Percentiles rank a stretch among this genome's conserved stretches.
These are phyloP conservation scores for Kwoniella sp. DNA, from an alignment of 768 basidiomycete species.

Conservation along the genomic window DNA sequence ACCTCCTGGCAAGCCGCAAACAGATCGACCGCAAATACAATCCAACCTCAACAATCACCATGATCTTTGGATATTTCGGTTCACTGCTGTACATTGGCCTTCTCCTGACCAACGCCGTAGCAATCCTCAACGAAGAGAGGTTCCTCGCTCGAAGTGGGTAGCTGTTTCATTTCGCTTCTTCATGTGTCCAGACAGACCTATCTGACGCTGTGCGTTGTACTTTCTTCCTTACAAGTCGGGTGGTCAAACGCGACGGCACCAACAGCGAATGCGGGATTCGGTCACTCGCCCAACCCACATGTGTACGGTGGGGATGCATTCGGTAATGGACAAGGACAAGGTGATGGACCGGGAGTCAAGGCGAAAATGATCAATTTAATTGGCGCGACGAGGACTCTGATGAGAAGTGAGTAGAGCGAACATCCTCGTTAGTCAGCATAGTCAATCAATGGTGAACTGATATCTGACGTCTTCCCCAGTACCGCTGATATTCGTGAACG, in stretches of 20 bases:
- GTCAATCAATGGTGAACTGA: no score
- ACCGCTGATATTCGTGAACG: constrained; percentile 85
- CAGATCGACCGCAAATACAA: no score
- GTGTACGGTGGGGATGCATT: constrained; percentile 43
- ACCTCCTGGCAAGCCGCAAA: background rate
- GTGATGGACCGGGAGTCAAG: constrained; percentile 71
- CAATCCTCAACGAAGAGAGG: constrained; percentile 91
- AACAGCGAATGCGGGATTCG: constrained; percentile 49
- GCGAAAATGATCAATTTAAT: constrained; percentile 86
- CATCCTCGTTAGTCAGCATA: background rate
- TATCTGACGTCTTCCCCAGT: no score
- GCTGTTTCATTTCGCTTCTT: no score
- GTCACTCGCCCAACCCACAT: constrained; percentile 41
- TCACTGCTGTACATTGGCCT: constrained; percentile 78
- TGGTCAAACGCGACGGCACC: constrained; percentile 63
- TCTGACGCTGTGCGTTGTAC: no score
- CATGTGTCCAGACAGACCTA: background rate
- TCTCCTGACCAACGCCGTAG: constrained; percentile 89
- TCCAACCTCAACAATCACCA: constrained; percentile 1
- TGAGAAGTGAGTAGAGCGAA: constrained; percentile 75
- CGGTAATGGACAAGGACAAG: constrained; percentile 26
- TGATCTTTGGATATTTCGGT: constrained; percentile 54
- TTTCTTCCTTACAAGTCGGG: no score
- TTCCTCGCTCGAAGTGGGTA: constrained; percentile 87
- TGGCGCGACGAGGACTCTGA: constrained; percentile 89